Evolutionary conservation across 345 rosid genomes (phyloP).

Genomic region (Dipteronia sinensis): DNA sequence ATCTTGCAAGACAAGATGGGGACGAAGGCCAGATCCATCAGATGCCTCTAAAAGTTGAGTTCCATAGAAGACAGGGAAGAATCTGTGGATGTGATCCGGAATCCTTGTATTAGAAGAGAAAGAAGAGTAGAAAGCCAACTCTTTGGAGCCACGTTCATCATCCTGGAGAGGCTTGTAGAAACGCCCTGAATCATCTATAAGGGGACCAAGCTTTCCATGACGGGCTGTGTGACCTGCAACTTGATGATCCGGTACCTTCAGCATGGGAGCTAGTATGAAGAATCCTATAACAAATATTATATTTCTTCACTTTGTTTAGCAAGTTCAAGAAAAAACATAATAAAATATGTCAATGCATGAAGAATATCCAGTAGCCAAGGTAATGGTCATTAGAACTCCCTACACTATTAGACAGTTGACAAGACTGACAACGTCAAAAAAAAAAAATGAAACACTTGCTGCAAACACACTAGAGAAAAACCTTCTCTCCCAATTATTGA

Average conservation of each 20-base stretch:
- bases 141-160: constrained; percentile 71
- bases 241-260: constrained; percentile 87
- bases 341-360: background rate
- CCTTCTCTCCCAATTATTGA: background rate
- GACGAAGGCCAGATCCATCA: constrained; percentile 65
- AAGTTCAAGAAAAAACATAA: background rate
- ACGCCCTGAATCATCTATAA: constrained; percentile 74
- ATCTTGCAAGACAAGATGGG: constrained; percentile 75
- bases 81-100: constrained; percentile 67
- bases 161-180: constrained; percentile 92
- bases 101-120: constrained; percentile 57
- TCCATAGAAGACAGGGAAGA: constrained; percentile 75
- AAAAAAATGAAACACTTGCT: constrained; percentile 24
- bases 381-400: background rate
- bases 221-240: constrained; percentile 89
- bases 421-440: constrained; percentile 33
- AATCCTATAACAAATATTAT: constrained; percentile 21
- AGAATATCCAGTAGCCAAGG: constrained; percentile 30
- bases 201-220: constrained; percentile 73
- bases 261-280: constrained; percentile 44
- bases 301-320: constrained; percentile 8
- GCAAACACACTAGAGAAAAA: background rate
- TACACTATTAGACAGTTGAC: constrained; percentile 16
- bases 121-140: constrained; percentile 66
- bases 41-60: constrained; percentile 74